phyloP scores from a whole-genome alignment of 495 filamentous ascomycete species.

The Hypoxylon fuscum region DNA sequence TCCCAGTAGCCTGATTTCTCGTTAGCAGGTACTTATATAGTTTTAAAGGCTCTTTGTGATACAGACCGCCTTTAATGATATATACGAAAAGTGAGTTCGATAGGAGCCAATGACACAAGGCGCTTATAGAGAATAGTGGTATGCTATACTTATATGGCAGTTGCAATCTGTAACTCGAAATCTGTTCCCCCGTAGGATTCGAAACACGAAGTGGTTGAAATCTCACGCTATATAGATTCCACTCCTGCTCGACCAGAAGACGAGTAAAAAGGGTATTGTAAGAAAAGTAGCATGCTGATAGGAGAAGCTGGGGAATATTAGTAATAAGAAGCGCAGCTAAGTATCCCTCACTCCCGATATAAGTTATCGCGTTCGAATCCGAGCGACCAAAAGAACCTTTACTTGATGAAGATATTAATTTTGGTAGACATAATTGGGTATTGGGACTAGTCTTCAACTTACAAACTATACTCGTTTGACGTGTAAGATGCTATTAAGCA shows the following conservation, averaged over 20 bases:
- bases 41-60: background rate
- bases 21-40: background rate
- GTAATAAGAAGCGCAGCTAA: conserved; percentile 2
- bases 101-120: background rate
- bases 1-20: background rate
- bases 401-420: background rate
- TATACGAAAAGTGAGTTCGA: background rate
- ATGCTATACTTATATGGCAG: background rate
- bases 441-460: background rate
- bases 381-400: conserved; percentile 2
- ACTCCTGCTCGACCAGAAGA: conserved; percentile 25
- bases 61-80: background rate
- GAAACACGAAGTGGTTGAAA: conserved; percentile 20
- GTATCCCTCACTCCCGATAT: background rate
- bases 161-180: background rate
- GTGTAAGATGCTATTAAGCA: background rate
- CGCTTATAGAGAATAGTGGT: background rate
- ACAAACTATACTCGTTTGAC: conserved; percentile 8
- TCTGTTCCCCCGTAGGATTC: background rate
- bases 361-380: background rate
- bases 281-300: conserved; percentile 26
- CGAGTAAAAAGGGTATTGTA: conserved; percentile 26
- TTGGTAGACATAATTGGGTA: background rate
- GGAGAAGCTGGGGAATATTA: conserved; percentile 29
- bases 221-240: conserved; percentile 15